These are phyloP conservation scores for Mortierella sp. DNA, from an alignment of 371 early-diverging fungal genomes.

Conservation along the genomic window DNA sequence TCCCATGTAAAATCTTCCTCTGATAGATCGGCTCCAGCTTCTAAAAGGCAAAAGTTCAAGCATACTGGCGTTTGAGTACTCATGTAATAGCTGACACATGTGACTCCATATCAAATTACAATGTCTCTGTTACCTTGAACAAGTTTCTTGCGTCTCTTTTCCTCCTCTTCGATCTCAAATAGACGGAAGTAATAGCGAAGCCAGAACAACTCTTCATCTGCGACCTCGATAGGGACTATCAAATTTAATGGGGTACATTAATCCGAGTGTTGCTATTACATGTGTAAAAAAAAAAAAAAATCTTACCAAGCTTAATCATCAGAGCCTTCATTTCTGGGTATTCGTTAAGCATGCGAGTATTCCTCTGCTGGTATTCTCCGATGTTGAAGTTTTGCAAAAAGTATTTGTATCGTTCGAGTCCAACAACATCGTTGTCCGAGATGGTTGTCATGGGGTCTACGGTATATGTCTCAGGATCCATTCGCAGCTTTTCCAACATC, in stretches of 20 bases:
- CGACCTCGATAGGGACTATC: slow-evolving; percentile 43
- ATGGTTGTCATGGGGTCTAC: slow-evolving; percentile 54
- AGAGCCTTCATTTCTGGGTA: slow-evolving; percentile 52
- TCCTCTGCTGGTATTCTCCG: slow-evolving; percentile 55
- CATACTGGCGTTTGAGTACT: neutral
- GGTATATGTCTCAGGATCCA: slow-evolving; percentile 49
- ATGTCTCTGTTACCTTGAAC: slow-evolving; percentile 37
- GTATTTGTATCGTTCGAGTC: slow-evolving; percentile 50
- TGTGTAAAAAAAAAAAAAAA: neutral
- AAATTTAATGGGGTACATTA: neutral
- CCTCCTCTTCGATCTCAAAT: slow-evolving; percentile 54
- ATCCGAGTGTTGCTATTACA: neutral
- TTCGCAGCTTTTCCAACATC: slow-evolving; percentile 46
- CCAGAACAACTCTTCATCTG: slow-evolving; percentile 55
- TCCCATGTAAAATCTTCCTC: slow-evolving; percentile 58
- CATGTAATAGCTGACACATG: neutral
- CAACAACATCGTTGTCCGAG: slow-evolving; percentile 45
- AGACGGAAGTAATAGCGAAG: slow-evolving; percentile 51
- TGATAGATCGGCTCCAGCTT: slow-evolving; percentile 40
- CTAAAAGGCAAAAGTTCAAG: slow-evolving; percentile 9
- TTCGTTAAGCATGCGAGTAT: slow-evolving; percentile 41
- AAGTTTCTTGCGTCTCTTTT: slow-evolving; percentile 51
- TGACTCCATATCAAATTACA: neutral
- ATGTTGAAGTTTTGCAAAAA: slow-evolving; percentile 55
- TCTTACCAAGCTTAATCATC: slow-evolving; percentile 49